Conservation (phyloP, 2,329 filamentous ascomycete species). For the Pseudogymnoascus sp. region DNA sequence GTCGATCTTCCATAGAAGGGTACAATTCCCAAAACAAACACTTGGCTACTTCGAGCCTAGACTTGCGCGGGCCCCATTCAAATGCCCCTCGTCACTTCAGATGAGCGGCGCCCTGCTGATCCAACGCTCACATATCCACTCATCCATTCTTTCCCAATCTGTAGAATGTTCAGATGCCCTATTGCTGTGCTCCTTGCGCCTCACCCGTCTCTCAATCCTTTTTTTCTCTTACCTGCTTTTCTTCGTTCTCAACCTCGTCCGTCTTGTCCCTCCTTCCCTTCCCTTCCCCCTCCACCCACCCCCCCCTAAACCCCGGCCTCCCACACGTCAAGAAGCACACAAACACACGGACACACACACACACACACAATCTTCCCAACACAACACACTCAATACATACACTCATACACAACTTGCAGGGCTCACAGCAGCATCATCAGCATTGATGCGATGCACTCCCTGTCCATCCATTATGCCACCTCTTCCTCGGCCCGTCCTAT, state of each 20-base stretch:
- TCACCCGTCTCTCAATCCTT: background rate
- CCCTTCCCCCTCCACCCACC: background rate
- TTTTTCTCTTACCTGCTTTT: background rate
- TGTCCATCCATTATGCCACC: background rate
- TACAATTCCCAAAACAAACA: background rate
- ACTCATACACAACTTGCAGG: background rate
- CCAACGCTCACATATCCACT: background rate
- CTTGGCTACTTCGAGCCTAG: background rate
- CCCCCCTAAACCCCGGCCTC: background rate
- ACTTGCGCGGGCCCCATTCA: background rate
- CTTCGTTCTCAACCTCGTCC: background rate
- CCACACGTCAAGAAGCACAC: background rate
- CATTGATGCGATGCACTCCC: conserved; percentile 2
- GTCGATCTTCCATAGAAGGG: background rate
- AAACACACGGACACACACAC: background rate
- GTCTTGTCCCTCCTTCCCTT: background rate
- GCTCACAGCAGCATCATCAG: conserved; percentile 5
- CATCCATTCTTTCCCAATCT: background rate
- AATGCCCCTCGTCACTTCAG: background rate
- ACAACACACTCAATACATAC: background rate
- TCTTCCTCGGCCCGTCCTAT: background rate
- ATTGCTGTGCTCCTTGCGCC: background rate
- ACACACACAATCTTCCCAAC: background rate
- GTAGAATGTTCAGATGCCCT: background rate
- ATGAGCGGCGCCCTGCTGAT: background rate